A percentile compares a stretch with the other conserved stretches of the same genome.
Conservation (phyloP, 106 monocot species). For the Acanthochlamys bracteata region DNA sequence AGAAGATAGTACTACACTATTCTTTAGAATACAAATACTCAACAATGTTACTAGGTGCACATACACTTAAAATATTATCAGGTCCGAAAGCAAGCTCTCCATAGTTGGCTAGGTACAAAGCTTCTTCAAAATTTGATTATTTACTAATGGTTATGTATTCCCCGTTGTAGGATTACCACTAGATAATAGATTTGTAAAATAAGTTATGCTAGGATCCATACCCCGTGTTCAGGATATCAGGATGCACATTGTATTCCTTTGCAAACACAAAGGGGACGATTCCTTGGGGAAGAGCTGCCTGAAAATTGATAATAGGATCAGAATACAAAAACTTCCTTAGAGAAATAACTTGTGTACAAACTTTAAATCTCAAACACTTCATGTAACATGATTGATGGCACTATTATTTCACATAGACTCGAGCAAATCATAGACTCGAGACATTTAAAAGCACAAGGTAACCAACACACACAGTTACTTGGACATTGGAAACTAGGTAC, state of each 20-base stretch:
- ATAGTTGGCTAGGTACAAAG: no score
- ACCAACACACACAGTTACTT: no score
- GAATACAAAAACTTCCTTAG: not conserved
- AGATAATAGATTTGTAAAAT: not conserved
- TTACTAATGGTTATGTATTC: not conserved
- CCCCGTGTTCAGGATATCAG: constrained; percentile 26
- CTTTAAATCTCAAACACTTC: not conserved
- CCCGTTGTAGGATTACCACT: not conserved
- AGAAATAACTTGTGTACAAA: not conserved
- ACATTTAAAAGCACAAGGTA: no score
- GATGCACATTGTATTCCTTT: constrained; percentile 29
- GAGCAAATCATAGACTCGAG: no score
- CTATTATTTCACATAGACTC: no score
- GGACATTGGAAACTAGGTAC: no score
- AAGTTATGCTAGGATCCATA: not conserved
- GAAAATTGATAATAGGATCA: constrained; percentile 1
- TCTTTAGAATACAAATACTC: no score
- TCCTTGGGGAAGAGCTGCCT: constrained; percentile 27
- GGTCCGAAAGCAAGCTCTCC: no score
- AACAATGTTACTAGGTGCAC: no score
- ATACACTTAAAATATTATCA: no score
- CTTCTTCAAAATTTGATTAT: not conserved
- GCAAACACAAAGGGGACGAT: constrained; percentile 29
- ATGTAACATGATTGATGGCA: not conserved
- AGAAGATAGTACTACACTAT: no score